phyloP scores from a whole-genome alignment of 306 rosid genomes.

The Dryas octopetala region DNA sequence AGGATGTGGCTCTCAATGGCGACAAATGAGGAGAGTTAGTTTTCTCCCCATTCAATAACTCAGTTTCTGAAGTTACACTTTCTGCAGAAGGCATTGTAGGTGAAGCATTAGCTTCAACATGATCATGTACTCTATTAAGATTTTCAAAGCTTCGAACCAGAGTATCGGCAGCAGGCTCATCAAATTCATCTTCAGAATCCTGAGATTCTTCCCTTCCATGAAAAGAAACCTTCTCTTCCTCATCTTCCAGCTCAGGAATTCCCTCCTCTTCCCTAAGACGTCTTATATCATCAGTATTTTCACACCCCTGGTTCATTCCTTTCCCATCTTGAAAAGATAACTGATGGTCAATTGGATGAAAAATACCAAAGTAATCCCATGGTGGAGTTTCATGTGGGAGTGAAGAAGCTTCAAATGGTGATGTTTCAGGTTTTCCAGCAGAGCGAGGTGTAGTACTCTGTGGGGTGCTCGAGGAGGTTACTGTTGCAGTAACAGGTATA shows the following conservation, averaged over 20 bases:
- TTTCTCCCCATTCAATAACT: slow-evolving; percentile 49
- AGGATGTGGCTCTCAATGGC: slow-evolving; percentile 43
- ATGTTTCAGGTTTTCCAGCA: slow-evolving; percentile 36
- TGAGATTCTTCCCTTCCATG: slow-evolving; percentile 54
- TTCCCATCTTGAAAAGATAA: slow-evolving; percentile 71
- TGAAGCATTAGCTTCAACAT: slow-evolving; percentile 39
- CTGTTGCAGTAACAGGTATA: slow-evolving; percentile 50
- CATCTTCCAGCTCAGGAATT: slow-evolving; percentile 71
- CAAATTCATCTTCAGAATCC: slow-evolving; percentile 83
- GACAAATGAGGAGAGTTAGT: slow-evolving; percentile 50
- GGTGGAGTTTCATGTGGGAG: slow-evolving; percentile 54
- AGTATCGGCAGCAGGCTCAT: slow-evolving; percentile 66
- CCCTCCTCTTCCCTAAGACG: slow-evolving; percentile 65
- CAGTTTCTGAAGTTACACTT: slow-evolving; percentile 53
- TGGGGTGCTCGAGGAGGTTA: slow-evolving; percentile 56
- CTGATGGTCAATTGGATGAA: slow-evolving; percentile 66
- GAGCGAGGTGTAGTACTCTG: slow-evolving; percentile 42
- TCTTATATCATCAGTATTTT: slow-evolving; percentile 46
- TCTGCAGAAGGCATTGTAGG: slow-evolving; percentile 40
- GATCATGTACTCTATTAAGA: slow-evolving; percentile 55
- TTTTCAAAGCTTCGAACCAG: slow-evolving; percentile 75
- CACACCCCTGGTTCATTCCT: slow-evolving; percentile 40
- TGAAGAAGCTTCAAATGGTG: slow-evolving; percentile 56
- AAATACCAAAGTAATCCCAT: slow-evolving; percentile 92
- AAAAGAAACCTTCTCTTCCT: slow-evolving; percentile 58